Conservation (phyloP, 805 yeast species). For the Priceomyces medius region DNA sequence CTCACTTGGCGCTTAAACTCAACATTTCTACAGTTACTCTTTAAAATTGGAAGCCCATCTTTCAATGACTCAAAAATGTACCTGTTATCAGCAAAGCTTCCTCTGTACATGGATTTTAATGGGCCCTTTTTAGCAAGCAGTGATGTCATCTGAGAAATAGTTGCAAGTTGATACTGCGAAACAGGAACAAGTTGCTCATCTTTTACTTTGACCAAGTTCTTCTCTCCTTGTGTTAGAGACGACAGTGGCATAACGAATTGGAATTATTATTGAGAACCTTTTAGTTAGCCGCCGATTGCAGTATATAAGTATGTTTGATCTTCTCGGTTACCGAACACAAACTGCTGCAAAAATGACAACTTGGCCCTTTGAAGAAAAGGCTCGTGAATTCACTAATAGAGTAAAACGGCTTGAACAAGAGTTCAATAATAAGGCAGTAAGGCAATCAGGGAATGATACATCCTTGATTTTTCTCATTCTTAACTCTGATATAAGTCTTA, state of each 20-base stretch:
- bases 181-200: slow-evolving; percentile 1
- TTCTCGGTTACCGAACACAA: neutral
- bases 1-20: slow-evolving; percentile 10
- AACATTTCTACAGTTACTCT: slow-evolving; percentile 2
- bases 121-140: neutral
- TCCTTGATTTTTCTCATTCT: slow-evolving; percentile 13
- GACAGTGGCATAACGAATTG: neutral
- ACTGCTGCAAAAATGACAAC: neutral
- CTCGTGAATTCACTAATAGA: neutral
- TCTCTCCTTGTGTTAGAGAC: slow-evolving; percentile 3
- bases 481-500: slow-evolving; percentile 9
- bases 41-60: slow-evolving; percentile 3
- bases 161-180: slow-evolving; percentile 11
- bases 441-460: slow-evolving; percentile 7
- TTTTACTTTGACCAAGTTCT: neutral
- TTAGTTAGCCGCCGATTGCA: slow-evolving; percentile 1
- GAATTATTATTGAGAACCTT: neutral
- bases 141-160: slow-evolving; percentile 7
- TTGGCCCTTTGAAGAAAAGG: slow-evolving; percentile 7
- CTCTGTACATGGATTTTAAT: neutral
- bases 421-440: neutral
- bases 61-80: slow-evolving; percentile 2
- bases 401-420: neutral
- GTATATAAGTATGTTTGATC: neutral
- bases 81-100: slow-evolving; percentile 2